Conservation (phyloP, 208 protist species). For the Acanthamoeba royreba region DNA sequence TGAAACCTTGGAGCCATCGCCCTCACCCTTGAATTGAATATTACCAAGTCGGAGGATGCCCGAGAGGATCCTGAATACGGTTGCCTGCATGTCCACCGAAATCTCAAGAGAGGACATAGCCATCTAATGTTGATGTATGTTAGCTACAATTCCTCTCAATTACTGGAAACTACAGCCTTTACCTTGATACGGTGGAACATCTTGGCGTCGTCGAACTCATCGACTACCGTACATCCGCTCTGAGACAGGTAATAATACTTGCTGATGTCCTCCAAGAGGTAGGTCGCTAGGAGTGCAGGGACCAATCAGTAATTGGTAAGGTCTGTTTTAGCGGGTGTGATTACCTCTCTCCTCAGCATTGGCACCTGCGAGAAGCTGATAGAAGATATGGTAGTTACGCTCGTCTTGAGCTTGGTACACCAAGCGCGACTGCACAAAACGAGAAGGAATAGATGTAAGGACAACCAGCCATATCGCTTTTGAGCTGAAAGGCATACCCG, state of each 20-base stretch:
- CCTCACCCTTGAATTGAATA: slow-evolving; percentile 77
- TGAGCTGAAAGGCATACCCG: background rate
- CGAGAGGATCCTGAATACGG: slow-evolving; percentile 82
- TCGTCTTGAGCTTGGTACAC: slow-evolving; percentile 78
- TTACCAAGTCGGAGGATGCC: slow-evolving; percentile 91
- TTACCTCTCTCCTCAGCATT: background rate
- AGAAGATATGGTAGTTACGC: slow-evolving; percentile 86
- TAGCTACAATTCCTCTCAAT: too few species aligned
- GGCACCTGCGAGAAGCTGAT: slow-evolving; percentile 78
- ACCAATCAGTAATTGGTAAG: too few species aligned
- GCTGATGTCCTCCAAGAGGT: background rate
- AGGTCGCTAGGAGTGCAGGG: background rate
- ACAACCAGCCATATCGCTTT: background rate
- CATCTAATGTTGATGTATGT: background rate
- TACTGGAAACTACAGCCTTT: slow-evolving; percentile 58
- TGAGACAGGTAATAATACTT: slow-evolving; percentile 60
- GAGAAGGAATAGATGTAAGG: background rate
- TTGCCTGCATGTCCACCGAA: background rate
- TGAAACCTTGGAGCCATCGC: background rate
- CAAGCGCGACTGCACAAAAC: slow-evolving; percentile 70
- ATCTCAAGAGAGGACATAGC: slow-evolving; percentile 23
- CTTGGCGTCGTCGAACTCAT: slow-evolving; percentile 47
- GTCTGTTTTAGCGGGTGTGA: background rate
- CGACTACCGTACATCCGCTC: slow-evolving; percentile 35
- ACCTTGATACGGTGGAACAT: slow-evolving; percentile 57